phyloP scores from a whole-genome alignment of 305 asterid genomes.

The Fraxinus ornus region DNA sequence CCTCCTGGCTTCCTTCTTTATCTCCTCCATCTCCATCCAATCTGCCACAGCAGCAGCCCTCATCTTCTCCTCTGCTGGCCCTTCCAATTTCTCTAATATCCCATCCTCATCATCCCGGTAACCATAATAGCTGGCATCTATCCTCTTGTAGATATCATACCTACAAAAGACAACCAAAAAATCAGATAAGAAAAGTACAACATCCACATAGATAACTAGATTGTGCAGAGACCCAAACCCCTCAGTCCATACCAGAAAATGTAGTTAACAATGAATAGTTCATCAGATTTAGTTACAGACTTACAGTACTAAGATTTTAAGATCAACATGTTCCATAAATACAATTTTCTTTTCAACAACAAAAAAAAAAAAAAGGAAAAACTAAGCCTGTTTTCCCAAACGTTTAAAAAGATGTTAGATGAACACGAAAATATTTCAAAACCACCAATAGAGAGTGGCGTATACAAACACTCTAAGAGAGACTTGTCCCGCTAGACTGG shows the following conservation, averaged over 20 bases:
- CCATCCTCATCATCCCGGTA: slow-evolving; percentile 97
- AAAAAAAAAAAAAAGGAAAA: too few species aligned
- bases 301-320: not conserved
- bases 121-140: slow-evolving; percentile 94
- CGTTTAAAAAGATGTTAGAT: not conserved
- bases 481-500: not conserved
- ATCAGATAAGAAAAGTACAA: slow-evolving; percentile 13
- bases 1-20: slow-evolving; percentile 85
- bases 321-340: not conserved
- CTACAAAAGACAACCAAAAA: slow-evolving; percentile 33
- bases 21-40: slow-evolving; percentile 79
- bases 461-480: not conserved
- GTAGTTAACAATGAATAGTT: not conserved
- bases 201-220: slow-evolving; percentile 9
- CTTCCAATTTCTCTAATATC: slow-evolving; percentile 72
- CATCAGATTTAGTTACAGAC: not conserved
- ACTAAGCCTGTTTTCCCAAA: not conserved
- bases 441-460: not conserved
- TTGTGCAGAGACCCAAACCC: not conserved
- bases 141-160: slow-evolving; percentile 93
- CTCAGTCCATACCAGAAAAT: not conserved
- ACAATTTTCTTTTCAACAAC: not conserved
- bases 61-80: slow-evolving; percentile 73
- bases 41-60: slow-evolving; percentile 70
- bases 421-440: not conserved